A percentile compares a stretch with the other conserved stretches of the same genome.
phyloP scores from a whole-genome alignment of 805 yeast genomes.

The Hanseniaspora nectarophila region DNA sequence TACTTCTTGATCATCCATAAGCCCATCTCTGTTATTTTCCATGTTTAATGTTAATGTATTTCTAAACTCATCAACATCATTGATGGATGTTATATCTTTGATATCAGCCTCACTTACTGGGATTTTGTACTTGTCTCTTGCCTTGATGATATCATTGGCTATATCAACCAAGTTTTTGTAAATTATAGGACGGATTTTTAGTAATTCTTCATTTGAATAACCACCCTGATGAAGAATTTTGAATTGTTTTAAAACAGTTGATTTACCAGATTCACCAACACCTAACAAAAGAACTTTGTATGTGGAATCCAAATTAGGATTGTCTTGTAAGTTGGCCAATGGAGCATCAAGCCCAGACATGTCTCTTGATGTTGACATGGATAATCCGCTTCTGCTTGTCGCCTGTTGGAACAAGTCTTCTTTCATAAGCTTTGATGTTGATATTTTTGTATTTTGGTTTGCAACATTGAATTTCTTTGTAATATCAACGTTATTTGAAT shows the following conservation, averaged over 20 bases:
- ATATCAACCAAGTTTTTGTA: slow-evolving; percentile 68
- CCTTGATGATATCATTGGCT: slow-evolving; percentile 56
- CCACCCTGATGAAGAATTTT: slow-evolving; percentile 29
- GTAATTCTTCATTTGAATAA: slow-evolving; percentile 43
- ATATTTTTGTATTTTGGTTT: neutral
- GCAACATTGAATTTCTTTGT: neutral
- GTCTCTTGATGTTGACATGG: neutral
- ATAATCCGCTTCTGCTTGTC: neutral
- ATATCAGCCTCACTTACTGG: slow-evolving; percentile 9
- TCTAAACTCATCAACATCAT: neutral
- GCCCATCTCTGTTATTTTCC: neutral
- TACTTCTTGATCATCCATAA: neutral
- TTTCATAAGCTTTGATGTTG: neutral
- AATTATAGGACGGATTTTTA: slow-evolving; percentile 67
- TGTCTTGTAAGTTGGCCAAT: neutral
- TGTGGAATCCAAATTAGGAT: neutral
- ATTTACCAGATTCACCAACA: slow-evolving; percentile 48
- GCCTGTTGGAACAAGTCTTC: neutral
- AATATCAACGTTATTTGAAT: neutral
- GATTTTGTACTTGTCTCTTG: slow-evolving; percentile 32
- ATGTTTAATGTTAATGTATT: neutral
- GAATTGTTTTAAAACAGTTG: slow-evolving; percentile 32
- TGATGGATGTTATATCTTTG: neutral
- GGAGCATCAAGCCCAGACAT: neutral
- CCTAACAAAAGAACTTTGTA: slow-evolving; percentile 64